Evolutionary conservation across 257 asterid genomes (phyloP).

Genomic region (Petunia axillaris): DNA sequence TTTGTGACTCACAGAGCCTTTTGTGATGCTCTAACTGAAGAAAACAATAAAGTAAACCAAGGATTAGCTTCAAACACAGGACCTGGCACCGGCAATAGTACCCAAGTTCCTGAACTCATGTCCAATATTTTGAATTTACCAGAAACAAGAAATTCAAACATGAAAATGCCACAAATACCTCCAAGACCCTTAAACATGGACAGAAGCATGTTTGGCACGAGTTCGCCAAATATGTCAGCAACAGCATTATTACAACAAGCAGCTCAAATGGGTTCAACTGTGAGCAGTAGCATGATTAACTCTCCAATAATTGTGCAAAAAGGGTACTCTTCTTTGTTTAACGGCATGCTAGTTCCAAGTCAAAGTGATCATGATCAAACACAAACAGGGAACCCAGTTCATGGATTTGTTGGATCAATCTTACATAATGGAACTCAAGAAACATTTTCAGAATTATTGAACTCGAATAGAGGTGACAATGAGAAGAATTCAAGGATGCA

Average conservation of each 20-base stretch:
- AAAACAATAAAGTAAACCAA: constrained; percentile 18
- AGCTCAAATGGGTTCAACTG: constrained; percentile 29
- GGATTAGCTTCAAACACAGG: constrained; percentile 5
- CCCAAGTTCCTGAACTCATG: not conserved
- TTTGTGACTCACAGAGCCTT: constrained; percentile 30
- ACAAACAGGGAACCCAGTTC: not conserved
- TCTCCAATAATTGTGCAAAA: not conserved
- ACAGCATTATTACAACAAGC: constrained; percentile 29
- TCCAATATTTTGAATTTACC: not conserved
- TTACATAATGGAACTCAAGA: not conserved
- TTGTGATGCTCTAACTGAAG: constrained; percentile 30
- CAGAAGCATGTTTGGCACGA: constrained; percentile 22
- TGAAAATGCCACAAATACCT: constrained; percentile 12
- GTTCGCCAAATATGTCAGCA: constrained; percentile 24
- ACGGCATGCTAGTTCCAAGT: not conserved
- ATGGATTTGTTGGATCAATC: constrained; percentile 13
- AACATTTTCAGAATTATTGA: no score
- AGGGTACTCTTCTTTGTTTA: not conserved
- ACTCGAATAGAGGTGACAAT: not conserved
- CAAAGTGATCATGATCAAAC: constrained; percentile 7
- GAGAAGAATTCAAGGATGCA: not conserved
- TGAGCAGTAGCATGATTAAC: not conserved
- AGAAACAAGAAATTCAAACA: constrained; percentile 17
- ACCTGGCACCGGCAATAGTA: not conserved
- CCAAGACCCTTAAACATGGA: not conserved